Base-by-base conservation (phyloP, 106 monocot species). In the Phalaenopsis aphrodite region DNA sequence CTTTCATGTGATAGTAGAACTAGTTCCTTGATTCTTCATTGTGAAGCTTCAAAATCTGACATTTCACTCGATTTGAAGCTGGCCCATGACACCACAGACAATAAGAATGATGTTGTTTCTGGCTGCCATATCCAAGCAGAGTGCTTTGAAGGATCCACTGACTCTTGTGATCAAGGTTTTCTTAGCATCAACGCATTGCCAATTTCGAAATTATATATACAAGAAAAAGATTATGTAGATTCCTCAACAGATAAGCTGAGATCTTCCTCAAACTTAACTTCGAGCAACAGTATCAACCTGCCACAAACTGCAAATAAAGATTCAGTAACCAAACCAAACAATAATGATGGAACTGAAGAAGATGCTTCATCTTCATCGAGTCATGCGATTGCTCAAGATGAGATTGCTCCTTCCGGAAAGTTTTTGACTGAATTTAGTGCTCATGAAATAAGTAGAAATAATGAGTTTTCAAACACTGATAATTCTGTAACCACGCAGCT, bases 341-440 rank as follows among this genome's bases (percentile, higher is more conserved):
- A 75, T 23, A 52, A 56, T 69, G 88, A 86, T 15, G 78, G 76
- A 42, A 87, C 78, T 77, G 83, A 90, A 75, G 89, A 91, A 72
- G 89, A 88, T 78, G 85, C 86, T 56, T 46, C 89, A 55, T 91
- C 86, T 56, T 46, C 89, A 55, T 91, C 89, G 64, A 86, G 86
- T 64, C 82, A 80, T 83, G 82, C 87, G 11, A 56, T 85, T 74
- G 38, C 18, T 80, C 74, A 17, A 36, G 76, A 36, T 55, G 15
- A 5, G 18, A 11, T 19, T 74, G 5, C 19, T 61, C 61, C 61
- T 61, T 23, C 61, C 61, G 21, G n/a, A 61, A 61, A 61, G n/a
- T 21, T 61, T n/a, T 21, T 21, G 5, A 61, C 21, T 61, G 61
- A 21, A 61, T 61, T 19, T 21, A 61, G 1, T 21, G n/a, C 61